Evolutionary conservation across 495 filamentous ascomycete genomes (phyloP), one percentile per base, ranked within the genome.

Genomic region (Hypoxylon subgilvum): DNA sequence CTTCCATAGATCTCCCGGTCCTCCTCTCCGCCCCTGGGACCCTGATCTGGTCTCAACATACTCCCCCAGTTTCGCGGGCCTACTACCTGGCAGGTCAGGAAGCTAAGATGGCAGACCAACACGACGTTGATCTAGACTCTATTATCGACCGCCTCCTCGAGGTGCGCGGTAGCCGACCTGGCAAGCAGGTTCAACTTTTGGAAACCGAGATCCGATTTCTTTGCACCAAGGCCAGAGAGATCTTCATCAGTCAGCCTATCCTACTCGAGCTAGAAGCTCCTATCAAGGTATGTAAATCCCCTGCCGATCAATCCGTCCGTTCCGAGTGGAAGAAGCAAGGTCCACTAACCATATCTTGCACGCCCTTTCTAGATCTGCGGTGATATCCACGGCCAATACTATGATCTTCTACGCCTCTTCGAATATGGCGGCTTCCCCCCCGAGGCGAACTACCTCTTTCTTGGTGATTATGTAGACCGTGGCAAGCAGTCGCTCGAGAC

Each of bases 341-440:
- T n/a, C n/a, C n/a, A n/a, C n/a, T n/a, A n/a, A n/a, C n/a, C n/a
- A n/a, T n/a, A n/a, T n/a, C n/a, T n/a, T n/a, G n/a, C n/a, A n/a
- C n/a, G n/a, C n/a, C n/a, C n/a, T n/a, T n/a, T n/a, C n/a, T 62
- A 98, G 94, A 98, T 98, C 67, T 97, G 94, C 74, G 94, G 94
- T 78, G 94, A 98, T 79, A 98, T 98, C 60, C 94, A 98, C 73
- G 94, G 94, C 49, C 94, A 98, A 81, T 98, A 98, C 78, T 98
- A 98, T 74, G 94, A 98, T 76, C 85, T 98, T 22, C 83, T 98
- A 41, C 91, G 94, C 67, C 82, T 98, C 25, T 98, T 98, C 78
- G 94, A 98, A 78, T 98, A 98, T 72, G 94, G 94, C 58, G 94
- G 94, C 35, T 98, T 98, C 79, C 94, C 94, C 42, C 94, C 94